phyloP scores from a whole-genome alignment of 2,329 filamentous ascomycete species.

The Trichoderma hamatum region DNA sequence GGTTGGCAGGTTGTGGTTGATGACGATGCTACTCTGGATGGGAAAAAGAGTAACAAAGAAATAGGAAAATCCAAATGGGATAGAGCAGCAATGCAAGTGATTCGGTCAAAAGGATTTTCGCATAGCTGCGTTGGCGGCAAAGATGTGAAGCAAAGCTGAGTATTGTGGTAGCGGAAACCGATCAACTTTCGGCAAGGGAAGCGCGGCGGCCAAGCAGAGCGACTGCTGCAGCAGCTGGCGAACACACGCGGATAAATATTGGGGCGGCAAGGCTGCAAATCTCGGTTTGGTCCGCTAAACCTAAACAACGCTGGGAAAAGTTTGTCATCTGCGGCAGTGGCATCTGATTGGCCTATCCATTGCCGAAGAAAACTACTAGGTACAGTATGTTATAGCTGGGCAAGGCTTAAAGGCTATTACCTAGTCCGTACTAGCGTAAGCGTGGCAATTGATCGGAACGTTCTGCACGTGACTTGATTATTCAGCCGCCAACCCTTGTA shows the following conservation, averaged over 20 bases:
- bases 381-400: too few relatives aligned
- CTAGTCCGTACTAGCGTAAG: neutral
- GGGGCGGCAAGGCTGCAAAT: slow-evolving; percentile 32
- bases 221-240: slow-evolving; percentile 24
- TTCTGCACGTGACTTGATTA: slow-evolving; percentile 21
- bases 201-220: slow-evolving; percentile 27
- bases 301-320: neutral
- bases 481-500: slow-evolving; percentile 18
- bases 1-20: neutral
- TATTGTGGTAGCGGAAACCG: slow-evolving; percentile 14
- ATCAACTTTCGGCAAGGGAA: slow-evolving; percentile 29
- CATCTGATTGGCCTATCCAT: neutral
- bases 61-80: neutral
- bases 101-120: slow-evolving; percentile 31
- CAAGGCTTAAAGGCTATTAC: neutral
- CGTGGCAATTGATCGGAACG: neutral
- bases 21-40: neutral
- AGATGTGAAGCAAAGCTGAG: slow-evolving; percentile 28
- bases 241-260: slow-evolving; percentile 37
- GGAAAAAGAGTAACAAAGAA: neutral
- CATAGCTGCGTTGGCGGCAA: slow-evolving; percentile 31
- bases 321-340: neutral
- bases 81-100: neutral
- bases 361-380: neutral
- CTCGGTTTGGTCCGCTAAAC: neutral